Conservation (phyloP, 2,329 filamentous ascomycete species). For the Kalaharituber pfeilii region DNA sequence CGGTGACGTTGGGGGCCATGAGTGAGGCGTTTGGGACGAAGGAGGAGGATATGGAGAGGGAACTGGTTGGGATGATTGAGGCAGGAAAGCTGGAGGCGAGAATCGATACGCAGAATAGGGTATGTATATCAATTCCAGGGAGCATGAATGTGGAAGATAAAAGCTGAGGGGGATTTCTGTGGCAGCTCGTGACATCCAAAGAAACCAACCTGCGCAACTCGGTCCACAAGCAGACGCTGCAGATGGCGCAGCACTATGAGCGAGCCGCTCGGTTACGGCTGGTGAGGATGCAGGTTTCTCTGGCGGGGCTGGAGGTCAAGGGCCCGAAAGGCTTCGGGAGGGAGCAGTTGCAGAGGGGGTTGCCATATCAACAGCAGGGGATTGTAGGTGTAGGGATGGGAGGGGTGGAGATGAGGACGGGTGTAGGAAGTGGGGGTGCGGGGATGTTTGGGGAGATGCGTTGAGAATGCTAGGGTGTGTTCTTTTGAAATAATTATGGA, state of each 20-base stretch:
- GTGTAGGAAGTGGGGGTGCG: too few relatives aligned
- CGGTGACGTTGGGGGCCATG: constrained; percentile 65
- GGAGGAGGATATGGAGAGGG: constrained; percentile 47
- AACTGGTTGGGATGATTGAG: constrained; percentile 64
- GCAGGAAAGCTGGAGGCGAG: constrained; percentile 54
- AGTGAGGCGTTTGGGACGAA: constrained; percentile 54
- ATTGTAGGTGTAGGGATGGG: too few relatives aligned
- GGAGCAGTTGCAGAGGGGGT: neutral
- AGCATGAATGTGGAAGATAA: too few relatives aligned
- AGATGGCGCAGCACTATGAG: constrained; percentile 53
- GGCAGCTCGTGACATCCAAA: constrained; percentile 53
- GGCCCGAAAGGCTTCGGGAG: constrained; percentile 18
- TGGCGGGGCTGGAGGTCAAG: constrained; percentile 57
- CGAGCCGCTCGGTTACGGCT: constrained; percentile 59
- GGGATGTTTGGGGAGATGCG: too few relatives aligned
- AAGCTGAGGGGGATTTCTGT: neutral
- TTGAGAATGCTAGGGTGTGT: too few relatives aligned
- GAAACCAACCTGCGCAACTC: constrained; percentile 46
- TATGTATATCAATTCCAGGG: constrained; percentile 30
- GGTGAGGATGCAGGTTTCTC: constrained; percentile 56
- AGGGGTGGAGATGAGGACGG: too few relatives aligned
- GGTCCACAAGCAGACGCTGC: constrained; percentile 53
- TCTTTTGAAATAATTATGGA: too few relatives aligned
- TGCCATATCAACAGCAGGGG: neutral
- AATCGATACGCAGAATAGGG: constrained; percentile 67